Conservation (phyloP, 2,329 filamentous ascomycete genomes). For the Penicillium sp. region DNA sequence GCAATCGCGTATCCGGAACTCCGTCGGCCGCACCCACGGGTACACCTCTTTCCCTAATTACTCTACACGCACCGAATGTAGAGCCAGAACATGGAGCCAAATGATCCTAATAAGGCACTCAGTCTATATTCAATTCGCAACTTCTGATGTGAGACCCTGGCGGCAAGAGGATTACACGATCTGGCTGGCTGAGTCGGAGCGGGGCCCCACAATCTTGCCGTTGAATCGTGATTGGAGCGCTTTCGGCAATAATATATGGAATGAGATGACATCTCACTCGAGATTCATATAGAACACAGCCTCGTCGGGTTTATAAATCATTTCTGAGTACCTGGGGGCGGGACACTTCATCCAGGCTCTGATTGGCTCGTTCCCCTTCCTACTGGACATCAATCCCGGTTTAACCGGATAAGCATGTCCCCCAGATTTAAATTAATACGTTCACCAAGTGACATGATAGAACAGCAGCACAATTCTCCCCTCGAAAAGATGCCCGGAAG, state of each 20-base stretch:
- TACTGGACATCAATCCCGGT: not conserved
- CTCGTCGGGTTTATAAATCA: not conserved
- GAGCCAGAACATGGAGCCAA: too few species aligned
- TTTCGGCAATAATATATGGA: not conserved
- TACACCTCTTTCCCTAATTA: too few species aligned
- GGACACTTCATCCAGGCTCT: not conserved
- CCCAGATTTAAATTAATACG: not conserved
- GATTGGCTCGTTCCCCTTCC: not conserved
- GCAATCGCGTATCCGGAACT: not conserved
- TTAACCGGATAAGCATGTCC: not conserved
- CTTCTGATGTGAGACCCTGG: not conserved
- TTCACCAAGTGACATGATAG: not conserved
- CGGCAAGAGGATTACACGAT: not conserved
- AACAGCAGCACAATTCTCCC: not conserved
- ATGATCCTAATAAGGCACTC: not conserved
- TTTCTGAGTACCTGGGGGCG: not conserved
- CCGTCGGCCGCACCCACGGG: not conserved
- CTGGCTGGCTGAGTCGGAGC: not conserved
- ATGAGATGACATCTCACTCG: not conserved
- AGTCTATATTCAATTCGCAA: not conserved
- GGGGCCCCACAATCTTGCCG: not conserved
- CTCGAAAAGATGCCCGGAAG: not conserved
- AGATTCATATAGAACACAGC: too few species aligned
- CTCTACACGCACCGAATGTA: too few species aligned
- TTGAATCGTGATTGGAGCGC: not conserved